Evolutionary conservation across 2,329 filamentous ascomycete genomes (phyloP).

Genomic region (Phaeophleospora eucalypticola): DNA sequence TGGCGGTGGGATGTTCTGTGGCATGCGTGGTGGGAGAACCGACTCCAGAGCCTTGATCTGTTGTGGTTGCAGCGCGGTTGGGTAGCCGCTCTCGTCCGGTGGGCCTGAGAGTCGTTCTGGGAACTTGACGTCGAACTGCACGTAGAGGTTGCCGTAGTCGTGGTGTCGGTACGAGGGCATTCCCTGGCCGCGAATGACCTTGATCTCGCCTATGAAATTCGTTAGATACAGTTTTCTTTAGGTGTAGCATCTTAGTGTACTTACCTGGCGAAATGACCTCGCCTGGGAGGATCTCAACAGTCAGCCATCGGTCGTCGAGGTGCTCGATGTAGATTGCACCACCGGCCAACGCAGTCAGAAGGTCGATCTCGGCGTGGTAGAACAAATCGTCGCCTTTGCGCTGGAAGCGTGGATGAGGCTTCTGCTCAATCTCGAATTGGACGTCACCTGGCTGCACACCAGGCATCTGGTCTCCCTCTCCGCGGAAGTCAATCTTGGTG

Average conservation of each 20-base stretch:
- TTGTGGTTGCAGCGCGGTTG: slow-evolving; percentile 49
- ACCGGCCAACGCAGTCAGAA: slow-evolving; percentile 89
- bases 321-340: slow-evolving; percentile 92
- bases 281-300: slow-evolving; percentile 85
- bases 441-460: slow-evolving; percentile 93
- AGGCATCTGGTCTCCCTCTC: slow-evolving; percentile 93
- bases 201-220: slow-evolving; percentile 66
- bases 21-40: slow-evolving; percentile 70
- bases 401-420: slow-evolving; percentile 93
- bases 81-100: slow-evolving; percentile 37
- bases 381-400: slow-evolving; percentile 94
- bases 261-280: slow-evolving; percentile 91
- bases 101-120: slow-evolving; percentile 54
- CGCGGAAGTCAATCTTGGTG: slow-evolving; percentile 94
- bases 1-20: slow-evolving; percentile 63
- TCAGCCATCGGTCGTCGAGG: slow-evolving; percentile 94
- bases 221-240: slow-evolving; percentile 17
- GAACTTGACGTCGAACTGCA: slow-evolving; percentile 97
- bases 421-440: slow-evolving; percentile 98
- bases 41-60: slow-evolving; percentile 77
- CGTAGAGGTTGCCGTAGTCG: slow-evolving; percentile 92
- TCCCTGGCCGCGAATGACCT: slow-evolving; percentile 91
- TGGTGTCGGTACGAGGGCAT: slow-evolving; percentile 97
- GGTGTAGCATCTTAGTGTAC: slow-evolving; percentile 35
- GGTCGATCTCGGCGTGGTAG: slow-evolving; percentile 91